Base-by-base conservation (phyloP, 371 early-diverging fungal genomes). In the Paraphysoderma sedebokerense region DNA sequence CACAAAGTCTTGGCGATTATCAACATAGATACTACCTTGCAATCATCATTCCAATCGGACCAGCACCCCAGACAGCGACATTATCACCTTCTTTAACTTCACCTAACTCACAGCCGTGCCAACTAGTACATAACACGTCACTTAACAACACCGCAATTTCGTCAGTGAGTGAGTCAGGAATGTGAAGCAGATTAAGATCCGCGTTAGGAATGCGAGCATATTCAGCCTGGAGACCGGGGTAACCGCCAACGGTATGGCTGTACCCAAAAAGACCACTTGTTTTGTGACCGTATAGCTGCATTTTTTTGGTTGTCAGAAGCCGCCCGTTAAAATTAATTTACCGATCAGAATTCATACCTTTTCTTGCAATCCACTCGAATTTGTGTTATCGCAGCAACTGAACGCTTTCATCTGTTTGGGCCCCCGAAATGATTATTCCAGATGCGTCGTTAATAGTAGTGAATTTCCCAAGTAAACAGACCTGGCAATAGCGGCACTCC, bases 51-150 rank as follows among this genome's bases (percentile, higher is more conserved):
- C 80, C 78, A 51, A 77, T 66, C 41, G 78, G 76, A 8, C 77
- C 78, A 13, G 61, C 33, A 12, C 78, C 78, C 72, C 72, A 74
- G 15, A 77, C 62, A 26, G 62, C 73, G 42, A 76, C 58, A 0
- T 56, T 57, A 9, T 75, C 68, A 29, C 67, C 68, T 49, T 64
- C 58, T 38, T 58, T 27, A 19, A 66, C 63, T 19, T 53, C 65
- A 7, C 64, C 50, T 26, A 62, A 58, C 44, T 56, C 60, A 7
- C 62, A 58, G 45, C 70, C 67, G 56, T 79, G 74, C 49, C 63
- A 76, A 3, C 70, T 52, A 3, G 78, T 79, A 36, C 67, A 62
- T n/a, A 74, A 58, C 41, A 75, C 63, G 52, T 77, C 78, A 19
- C 70, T 68, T 19, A 76, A 57, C 45, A 48, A 70, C 2, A 79